Evolutionary conservation across 208 protist genomes (phyloP), one percentile per base, ranked within the genome.

Genomic region (Acanthamoeba healyi): DNA sequence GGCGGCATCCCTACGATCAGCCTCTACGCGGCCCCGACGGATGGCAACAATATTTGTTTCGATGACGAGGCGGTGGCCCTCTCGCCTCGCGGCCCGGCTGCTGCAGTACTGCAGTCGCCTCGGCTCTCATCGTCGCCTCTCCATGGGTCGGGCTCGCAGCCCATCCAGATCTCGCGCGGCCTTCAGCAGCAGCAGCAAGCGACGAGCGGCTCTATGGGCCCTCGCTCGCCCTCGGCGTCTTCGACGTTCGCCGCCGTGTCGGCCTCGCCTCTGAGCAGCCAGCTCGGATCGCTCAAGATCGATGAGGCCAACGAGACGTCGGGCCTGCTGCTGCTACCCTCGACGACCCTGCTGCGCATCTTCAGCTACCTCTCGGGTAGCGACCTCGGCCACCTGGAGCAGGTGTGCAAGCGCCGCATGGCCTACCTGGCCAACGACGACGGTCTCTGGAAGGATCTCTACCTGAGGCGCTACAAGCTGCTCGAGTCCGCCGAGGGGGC

Each of bases 41-140:
- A 91, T 40, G 61, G 84, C 84, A 91, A 91, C 84, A 91, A 91
- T 91, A 91, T 91, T 91, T 91, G 84, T 91, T 91, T 46, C 58
- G 54, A 72, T 36, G 84, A 91, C 17, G 84, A 91, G 17, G 56
- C 2, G 54, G 36, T 40, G 19, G 17, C 51, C 49, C 6, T 72
- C 26, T 46, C 51, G 9, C 44, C 46, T 86, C 77, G 77, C 14
- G 84, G 34, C 38, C 63, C 58, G 32, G 67, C 67, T 15, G 26
- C 67, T 77, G 67, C 38, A 77, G 67, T 44, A 77, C 36, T 38
- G 67, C 67, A 77, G 67, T 77, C 67, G 67, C 67, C 67, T 44
- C 67, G 67, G 17, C 61, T 72, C 56, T 72, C 84, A 70, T 74
- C 84, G 24, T 91, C 84, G 84, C 84, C 84, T 46, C 84, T 74